phyloP scores from a whole-genome alignment of 139 green algal species.

The Chlamydomonas incerta region DNA sequence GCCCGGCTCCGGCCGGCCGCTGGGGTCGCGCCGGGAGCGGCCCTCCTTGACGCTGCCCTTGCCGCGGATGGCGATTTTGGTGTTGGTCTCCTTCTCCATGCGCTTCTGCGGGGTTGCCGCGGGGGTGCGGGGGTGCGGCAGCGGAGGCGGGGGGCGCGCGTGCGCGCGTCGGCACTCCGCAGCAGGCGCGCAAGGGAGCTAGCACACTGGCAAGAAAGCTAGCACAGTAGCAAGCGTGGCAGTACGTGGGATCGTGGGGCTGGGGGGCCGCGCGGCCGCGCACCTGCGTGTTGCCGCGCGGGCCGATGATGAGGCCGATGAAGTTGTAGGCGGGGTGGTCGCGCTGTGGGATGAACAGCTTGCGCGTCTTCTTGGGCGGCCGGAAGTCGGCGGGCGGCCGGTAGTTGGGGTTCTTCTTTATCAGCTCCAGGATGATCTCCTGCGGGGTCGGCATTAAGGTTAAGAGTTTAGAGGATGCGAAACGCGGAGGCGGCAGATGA shows the following conservation, averaged over 20 bases:
- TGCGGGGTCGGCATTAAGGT: too few relatives aligned
- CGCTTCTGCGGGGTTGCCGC: too few relatives aligned
- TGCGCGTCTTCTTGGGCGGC: constrained; percentile 84
- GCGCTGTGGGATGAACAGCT: constrained; percentile 90
- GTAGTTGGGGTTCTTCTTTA: constrained; percentile 85
- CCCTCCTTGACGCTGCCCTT: constrained; percentile 91
- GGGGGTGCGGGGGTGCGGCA: too few relatives aligned
- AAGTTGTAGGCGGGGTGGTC: constrained; percentile 95
- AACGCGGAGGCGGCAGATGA: too few relatives aligned
- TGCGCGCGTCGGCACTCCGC: too few relatives aligned
- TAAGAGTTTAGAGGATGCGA: too few relatives aligned
- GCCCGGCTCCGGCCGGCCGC: constrained; percentile 39
- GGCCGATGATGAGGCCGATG: constrained; percentile 96
- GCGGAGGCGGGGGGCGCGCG: too few relatives aligned
- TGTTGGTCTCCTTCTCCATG: constrained; percentile 94
- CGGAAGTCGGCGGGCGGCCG: constrained; percentile 85
- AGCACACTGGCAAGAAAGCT: too few relatives aligned
- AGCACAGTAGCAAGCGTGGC: too few relatives aligned
- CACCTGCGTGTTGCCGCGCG: constrained; percentile 90
- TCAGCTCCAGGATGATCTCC: constrained; percentile 89
- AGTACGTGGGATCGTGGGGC: too few relatives aligned
- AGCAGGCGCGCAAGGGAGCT: too few relatives aligned
- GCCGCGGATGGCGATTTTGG: constrained; percentile 91
- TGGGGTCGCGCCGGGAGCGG: constrained; percentile 71
- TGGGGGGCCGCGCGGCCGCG: constrained; percentile 24